Evolutionary conservation across 2,329 filamentous ascomycete species (phyloP).

Genomic region (Ceratocystis ficicola): DNA sequence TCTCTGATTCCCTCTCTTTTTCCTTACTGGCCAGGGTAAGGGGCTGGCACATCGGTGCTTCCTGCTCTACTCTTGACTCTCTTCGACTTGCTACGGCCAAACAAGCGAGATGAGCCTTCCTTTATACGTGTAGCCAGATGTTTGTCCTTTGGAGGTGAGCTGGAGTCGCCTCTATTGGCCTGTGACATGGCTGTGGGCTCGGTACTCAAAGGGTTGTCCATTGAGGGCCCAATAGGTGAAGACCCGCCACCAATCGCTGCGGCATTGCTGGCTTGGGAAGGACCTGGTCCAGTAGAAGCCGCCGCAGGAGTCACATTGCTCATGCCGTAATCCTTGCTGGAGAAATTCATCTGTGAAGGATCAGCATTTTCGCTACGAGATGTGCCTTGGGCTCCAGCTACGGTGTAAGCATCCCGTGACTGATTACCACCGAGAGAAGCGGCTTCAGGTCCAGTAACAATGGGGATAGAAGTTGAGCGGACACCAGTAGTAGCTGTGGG

Average conservation of each 20-base stretch:
- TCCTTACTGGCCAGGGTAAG: conserved; percentile 6
- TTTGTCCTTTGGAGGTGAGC: not conserved
- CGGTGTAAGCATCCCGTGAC: conserved; percentile 4
- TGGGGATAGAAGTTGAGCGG: conserved; percentile 14
- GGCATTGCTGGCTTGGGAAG: not conserved
- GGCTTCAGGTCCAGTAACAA: conserved; percentile 6
- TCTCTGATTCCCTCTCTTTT: not conserved
- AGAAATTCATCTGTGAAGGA: conserved; percentile 13
- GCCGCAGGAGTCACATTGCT: conserved; percentile 6
- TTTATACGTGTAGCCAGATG: conserved; percentile 15
- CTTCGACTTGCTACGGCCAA: conserved; percentile 15
- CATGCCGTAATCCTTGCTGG: conserved; percentile 1
- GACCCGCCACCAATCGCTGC: not conserved
- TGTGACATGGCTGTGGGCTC: not conserved
- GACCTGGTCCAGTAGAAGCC: not conserved
- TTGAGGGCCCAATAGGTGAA: not conserved
- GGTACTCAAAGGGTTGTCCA: not conserved
- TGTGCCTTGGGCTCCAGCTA: conserved; percentile 7
- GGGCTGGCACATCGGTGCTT: conserved; percentile 1
- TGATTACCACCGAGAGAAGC: not conserved
- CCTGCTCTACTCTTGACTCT: not conserved
- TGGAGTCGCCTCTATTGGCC: not conserved
- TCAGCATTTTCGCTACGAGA: conserved; percentile 10
- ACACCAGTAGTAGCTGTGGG: conserved; percentile 18
- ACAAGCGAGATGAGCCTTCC: conserved; percentile 14